Conservation (phyloP, 306 rosid species). For the Lithocarpus polystachyus region DNA sequence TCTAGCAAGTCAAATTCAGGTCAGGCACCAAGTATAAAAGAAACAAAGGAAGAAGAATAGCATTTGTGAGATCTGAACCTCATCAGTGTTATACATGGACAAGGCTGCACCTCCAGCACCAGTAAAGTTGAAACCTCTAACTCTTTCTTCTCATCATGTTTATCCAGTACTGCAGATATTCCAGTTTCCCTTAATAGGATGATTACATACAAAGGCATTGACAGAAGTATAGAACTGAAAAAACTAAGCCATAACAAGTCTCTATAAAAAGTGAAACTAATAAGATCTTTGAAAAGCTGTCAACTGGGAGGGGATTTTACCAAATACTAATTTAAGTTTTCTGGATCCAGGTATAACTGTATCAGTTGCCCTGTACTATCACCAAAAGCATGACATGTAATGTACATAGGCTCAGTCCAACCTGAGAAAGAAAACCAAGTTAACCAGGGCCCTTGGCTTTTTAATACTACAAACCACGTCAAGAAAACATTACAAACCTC, state of each 20-base stretch:
- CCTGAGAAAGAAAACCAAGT: conserved; percentile 32
- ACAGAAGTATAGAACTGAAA: background rate
- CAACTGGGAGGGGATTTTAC: conserved; percentile 18
- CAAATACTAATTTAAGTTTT: conserved; percentile 45
- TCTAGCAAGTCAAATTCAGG: conserved; percentile 16
- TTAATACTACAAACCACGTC: background rate
- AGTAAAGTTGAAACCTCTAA: conserved; percentile 42
- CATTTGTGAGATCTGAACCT: conserved; percentile 50
- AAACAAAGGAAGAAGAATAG: background rate
- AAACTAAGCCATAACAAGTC: background rate
- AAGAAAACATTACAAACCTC: background rate
- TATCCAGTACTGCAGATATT: conserved; percentile 63
- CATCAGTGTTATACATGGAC: conserved; percentile 49
- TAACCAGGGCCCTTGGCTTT: conserved; percentile 27
- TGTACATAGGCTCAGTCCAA: conserved; percentile 81
- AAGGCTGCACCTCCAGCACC: conserved; percentile 57
- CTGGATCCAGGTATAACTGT: conserved; percentile 58
- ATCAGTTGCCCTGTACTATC: conserved; percentile 57
- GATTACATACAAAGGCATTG: background rate
- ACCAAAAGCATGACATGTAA: conserved; percentile 62
- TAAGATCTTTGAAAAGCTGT: background rate
- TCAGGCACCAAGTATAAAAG: conserved; percentile 6
- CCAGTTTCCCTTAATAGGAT: conserved; percentile 6
- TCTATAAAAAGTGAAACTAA: background rate
- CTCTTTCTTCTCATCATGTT: conserved; percentile 51